Conservation (phyloP, 176 grass and related monocot genomes). For the Otatea glauca region DNA sequence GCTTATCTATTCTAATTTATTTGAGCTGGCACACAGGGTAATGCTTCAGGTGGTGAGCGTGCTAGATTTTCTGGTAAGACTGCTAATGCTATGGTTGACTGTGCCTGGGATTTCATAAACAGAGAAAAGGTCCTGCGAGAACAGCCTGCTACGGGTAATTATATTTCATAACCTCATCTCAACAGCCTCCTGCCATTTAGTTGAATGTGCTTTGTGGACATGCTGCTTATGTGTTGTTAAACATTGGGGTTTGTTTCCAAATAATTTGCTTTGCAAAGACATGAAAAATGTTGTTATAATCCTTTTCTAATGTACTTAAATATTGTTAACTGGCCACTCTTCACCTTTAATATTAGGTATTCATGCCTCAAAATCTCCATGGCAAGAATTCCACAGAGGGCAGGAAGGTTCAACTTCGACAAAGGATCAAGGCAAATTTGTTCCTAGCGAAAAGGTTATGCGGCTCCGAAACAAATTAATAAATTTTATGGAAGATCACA, state of each 20-base stretch:
- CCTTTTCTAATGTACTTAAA: not conserved
- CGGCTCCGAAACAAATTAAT: conserved; percentile 68
- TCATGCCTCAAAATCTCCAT: conserved; percentile 38
- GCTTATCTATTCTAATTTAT: no score
- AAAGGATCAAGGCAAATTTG: conserved; percentile 66
- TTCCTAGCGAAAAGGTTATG: conserved; percentile 78
- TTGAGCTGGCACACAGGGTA: conserved; percentile 41
- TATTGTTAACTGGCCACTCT: not conserved
- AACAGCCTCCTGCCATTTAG: not conserved
- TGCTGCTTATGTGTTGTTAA: conserved; percentile 14
- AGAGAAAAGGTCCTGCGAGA: conserved; percentile 59
- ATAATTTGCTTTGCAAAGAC: not conserved
- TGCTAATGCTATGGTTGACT: conserved; percentile 68
- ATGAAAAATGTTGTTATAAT: conserved; percentile 16
- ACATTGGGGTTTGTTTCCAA: not conserved
- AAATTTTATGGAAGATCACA: conserved; percentile 81
- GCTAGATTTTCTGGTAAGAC: conserved; percentile 66
- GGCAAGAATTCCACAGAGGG: conserved; percentile 36
- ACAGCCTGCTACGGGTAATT: conserved; percentile 50
- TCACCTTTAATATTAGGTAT: conserved; percentile 50
- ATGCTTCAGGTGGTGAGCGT: conserved; percentile 86
- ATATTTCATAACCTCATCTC: no score
- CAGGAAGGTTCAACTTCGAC: conserved; percentile 30
- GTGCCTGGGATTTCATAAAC: conserved; percentile 76
- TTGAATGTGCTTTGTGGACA: not conserved